Conservation (phyloP, 2,329 filamentous ascomycete species). For the Aphanocladium album region DNA sequence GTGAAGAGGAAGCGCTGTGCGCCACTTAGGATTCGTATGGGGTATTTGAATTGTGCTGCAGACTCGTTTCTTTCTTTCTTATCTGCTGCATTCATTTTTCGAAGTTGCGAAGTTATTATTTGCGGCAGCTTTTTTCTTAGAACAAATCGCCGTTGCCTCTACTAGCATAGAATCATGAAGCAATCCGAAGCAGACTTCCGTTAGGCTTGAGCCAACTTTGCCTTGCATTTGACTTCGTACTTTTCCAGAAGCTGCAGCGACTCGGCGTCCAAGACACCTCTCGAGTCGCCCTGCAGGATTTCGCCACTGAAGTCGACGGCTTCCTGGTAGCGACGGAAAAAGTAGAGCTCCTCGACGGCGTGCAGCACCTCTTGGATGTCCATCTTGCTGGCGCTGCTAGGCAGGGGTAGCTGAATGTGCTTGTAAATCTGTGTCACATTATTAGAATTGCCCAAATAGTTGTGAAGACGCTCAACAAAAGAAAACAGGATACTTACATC, state of each 20-base stretch:
- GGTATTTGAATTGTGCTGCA: not conserved
- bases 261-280: conserved; percentile 38
- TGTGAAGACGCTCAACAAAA: not conserved
- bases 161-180: too few species aligned
- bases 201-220: too few species aligned
- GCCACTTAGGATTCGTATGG: too few species aligned
- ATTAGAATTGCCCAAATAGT: not conserved
- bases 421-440: conserved; percentile 36
- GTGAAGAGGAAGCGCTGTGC: too few species aligned
- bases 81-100: too few species aligned
- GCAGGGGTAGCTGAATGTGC: conserved; percentile 37
- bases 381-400: conserved; percentile 36
- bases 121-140: too few species aligned
- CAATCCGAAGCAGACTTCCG: too few species aligned
- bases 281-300: conserved; percentile 28
- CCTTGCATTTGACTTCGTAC: conserved; percentile 39
- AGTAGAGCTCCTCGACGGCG: conserved; percentile 55
- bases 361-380: conserved; percentile 47
- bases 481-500: conserved; percentile 35
- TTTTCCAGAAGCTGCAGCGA: conserved; percentile 33
- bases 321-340: conserved; percentile 42
- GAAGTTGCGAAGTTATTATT: too few species aligned
- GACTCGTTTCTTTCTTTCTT: not conserved
- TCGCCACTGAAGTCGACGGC: conserved; percentile 36
- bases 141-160: too few species aligned